These are phyloP conservation scores for Moniliophthora roreri DNA, from an alignment of 1,284 basidiomycete species.

Conservation along the genomic window DNA sequence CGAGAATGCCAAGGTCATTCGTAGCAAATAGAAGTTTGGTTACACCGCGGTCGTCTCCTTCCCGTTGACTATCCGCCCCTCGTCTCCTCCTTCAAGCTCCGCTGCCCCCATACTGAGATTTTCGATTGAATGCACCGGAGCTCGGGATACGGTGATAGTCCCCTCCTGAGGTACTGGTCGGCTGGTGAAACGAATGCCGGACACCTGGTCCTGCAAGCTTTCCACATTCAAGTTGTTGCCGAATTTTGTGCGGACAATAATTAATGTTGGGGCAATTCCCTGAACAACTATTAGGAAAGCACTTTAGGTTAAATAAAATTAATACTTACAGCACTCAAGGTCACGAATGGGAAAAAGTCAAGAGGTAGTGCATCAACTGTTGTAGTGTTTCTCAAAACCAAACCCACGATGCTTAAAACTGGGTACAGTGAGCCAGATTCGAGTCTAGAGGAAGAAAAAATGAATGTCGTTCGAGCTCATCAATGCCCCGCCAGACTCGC, in stretches of 20 bases:
- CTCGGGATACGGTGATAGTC: no score
- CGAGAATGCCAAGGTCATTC: no score
- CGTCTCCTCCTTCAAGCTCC: no score
- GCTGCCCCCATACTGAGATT: no score
- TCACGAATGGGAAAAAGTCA: neutral
- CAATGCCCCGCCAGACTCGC: neutral
- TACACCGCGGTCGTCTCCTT: no score
- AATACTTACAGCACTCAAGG: constrained; percentile 1
- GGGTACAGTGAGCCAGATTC: constrained; percentile 2
- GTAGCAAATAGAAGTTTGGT: no score
- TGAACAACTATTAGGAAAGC: neutral
- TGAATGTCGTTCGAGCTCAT: neutral
- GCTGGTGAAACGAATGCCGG: neutral
- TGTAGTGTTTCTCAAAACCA: neutral
- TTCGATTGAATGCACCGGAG: no score
- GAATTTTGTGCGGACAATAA: constrained; percentile 2
- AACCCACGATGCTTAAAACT: neutral
- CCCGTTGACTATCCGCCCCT: no score
- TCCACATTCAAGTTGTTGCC: constrained; percentile 2
- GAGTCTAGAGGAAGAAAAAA: neutral
- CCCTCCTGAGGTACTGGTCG: no score
- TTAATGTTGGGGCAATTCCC: constrained; percentile 5
- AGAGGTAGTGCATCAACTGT: neutral
- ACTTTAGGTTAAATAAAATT: neutral
- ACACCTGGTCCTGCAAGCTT: neutral